These are phyloP conservation scores for Paramecium octaurelia DNA, from an alignment of 73 alveolate species.

Conservation along the genomic window DNA sequence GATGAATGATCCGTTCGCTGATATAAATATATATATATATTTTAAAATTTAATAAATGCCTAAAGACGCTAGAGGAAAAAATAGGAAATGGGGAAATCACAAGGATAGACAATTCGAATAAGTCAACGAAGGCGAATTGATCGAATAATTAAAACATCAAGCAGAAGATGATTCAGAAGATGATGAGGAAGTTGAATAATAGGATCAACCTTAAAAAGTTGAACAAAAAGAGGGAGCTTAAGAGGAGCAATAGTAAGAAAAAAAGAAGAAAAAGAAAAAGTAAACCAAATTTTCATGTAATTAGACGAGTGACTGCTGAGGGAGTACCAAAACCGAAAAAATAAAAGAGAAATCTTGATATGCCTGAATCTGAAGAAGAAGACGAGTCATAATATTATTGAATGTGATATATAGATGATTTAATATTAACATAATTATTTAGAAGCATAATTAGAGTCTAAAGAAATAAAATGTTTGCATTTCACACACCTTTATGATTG, in stretches of 20 bases:
- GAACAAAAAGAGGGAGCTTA: background rate
- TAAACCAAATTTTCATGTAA: background rate
- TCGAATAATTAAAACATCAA: background rate
- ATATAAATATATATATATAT: background rate
- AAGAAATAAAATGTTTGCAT: background rate
- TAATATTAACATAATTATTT: background rate
- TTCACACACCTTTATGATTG: background rate
- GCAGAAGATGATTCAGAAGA: background rate
- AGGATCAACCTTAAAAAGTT: background rate
- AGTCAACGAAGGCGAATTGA: slow-evolving; percentile 20
- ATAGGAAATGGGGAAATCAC: slow-evolving; percentile 45
- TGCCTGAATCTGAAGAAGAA: slow-evolving; percentile 50
- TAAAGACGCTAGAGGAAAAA: slow-evolving; percentile 49
- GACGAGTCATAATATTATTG: slow-evolving; percentile 45
- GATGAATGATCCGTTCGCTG: slow-evolving; percentile 56
- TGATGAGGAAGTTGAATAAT: background rate
- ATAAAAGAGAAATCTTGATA: slow-evolving; percentile 35
- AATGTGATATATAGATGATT: background rate
- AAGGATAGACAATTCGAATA: slow-evolving; percentile 38
- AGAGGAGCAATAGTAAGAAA: background rate
- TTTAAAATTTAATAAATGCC: slow-evolving; percentile 14
- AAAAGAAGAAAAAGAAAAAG: slow-evolving; percentile 32
- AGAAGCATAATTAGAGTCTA: background rate
- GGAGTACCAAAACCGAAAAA: background rate
- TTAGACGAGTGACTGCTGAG: background rate